Evolutionary conservation across 306 rosid genomes (phyloP), one percentile per base, ranked within the genome.

Genomic region (Sesbania bispinosa): DNA sequence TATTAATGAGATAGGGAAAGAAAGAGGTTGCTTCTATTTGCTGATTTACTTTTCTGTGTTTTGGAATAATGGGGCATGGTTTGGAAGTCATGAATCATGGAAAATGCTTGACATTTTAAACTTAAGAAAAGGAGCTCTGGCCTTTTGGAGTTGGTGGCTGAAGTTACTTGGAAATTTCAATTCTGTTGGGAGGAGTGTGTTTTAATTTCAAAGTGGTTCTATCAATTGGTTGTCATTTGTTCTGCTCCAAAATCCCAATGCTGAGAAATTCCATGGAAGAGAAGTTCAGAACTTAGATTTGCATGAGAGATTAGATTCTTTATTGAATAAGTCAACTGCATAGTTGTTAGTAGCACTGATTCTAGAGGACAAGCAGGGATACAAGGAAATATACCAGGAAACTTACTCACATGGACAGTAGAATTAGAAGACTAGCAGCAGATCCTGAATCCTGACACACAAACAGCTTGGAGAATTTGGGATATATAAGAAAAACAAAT

Each of bases 111-210:
- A n/a, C 67, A 46, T n/a, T 35, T 51, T 26, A 29, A 27, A 10
- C 8, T 7, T n/a, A 11, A 6, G 64, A 11, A 7, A 45, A 20
- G 8, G 53, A 15, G 27, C 2, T 14, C 36, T 20, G 30, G 7
- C 14, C 39, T 26, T 52, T 39, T 8, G 29, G n/a, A n/a, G n/a
- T n/a, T n/a, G n/a, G n/a, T n/a, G n/a, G n/a, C n/a, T n/a, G 45
- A 55, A 76, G 74, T 45, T 76, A 13, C 74, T 0, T 0, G 61
- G 74, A 75, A 64, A n/a, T n/a, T n/a, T n/a, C n/a, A n/a, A n/a
- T n/a, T n/a, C n/a, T n/a, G n/a, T n/a, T n/a, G n/a, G n/a, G n/a
- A n/a, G n/a, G n/a, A n/a, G n/a, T n/a, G n/a, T n/a, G n/a, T n/a
- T n/a, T n/a, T n/a, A n/a, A 42, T 53, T 75, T 53, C 24, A 35